These are phyloP conservation scores for Agrocybe praecox DNA, from an alignment of 768 basidiomycete species.

Conservation along the genomic window DNA sequence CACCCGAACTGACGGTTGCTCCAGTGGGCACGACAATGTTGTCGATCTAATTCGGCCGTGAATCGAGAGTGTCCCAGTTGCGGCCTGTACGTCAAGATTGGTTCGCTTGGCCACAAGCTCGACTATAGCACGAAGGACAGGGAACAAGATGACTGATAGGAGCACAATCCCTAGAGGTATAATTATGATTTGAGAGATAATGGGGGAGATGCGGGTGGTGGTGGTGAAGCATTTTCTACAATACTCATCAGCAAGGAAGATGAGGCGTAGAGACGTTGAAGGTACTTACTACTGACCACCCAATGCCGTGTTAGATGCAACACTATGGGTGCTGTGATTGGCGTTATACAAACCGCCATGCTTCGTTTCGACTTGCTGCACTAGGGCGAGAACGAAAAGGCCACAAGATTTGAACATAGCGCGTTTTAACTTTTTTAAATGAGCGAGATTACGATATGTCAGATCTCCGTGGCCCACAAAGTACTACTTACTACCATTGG, in stretches of 20 bases:
- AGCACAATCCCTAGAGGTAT: slow-evolving; percentile 59
- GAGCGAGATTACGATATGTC: too few species aligned
- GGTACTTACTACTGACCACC: slow-evolving; percentile 30
- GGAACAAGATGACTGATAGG: slow-evolving; percentile 69
- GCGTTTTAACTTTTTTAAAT: too few species aligned
- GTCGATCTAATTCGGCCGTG: too few species aligned
- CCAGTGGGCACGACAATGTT: slow-evolving; percentile 41
- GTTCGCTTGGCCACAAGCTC: slow-evolving; percentile 66
- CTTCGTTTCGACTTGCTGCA: slow-evolving; percentile 40
- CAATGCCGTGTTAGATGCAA: slow-evolving; percentile 32
- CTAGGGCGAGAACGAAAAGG: too few species aligned
- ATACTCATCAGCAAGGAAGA: slow-evolving; percentile 11
- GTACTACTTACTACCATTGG: too few species aligned
- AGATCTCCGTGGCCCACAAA: too few species aligned
- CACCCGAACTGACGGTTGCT: too few species aligned
- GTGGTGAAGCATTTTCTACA: slow-evolving; percentile 13
- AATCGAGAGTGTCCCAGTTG: slow-evolving; percentile 51
- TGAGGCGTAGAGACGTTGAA: background rate
- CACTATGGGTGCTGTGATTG: slow-evolving; percentile 29
- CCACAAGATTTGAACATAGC: too few species aligned
- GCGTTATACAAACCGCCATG: slow-evolving; percentile 37
- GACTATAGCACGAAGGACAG: slow-evolving; percentile 66
- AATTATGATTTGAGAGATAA: slow-evolving; percentile 54
- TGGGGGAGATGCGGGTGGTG: slow-evolving; percentile 29
- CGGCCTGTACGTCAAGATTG: slow-evolving; percentile 53